Conservation (phyloP, 2,329 filamentous ascomycete genomes). For the Pseudogymnoascus sp. region DNA sequence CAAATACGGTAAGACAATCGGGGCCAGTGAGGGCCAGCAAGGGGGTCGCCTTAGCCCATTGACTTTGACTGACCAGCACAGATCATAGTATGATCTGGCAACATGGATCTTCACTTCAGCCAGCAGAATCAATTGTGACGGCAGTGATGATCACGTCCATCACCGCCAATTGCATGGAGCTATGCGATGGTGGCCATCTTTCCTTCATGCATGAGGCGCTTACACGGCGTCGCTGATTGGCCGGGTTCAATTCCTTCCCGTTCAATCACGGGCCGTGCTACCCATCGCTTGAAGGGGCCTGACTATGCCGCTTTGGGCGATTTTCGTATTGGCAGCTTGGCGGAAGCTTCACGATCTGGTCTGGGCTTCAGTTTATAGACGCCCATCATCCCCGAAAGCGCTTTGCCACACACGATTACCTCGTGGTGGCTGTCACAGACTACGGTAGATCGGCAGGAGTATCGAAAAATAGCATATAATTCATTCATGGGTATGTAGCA, state of each 20-base stretch:
- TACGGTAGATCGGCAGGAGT: background rate
- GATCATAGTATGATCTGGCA: slow-evolving; percentile 2
- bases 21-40: background rate
- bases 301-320: background rate
- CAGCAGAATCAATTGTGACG: background rate
- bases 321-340: background rate
- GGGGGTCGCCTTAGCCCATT: background rate
- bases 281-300: background rate
- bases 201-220: background rate
- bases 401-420: background rate
- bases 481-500: slow-evolving; percentile 8
- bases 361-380: background rate
- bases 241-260: background rate
- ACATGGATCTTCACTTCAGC: background rate
- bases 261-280: slow-evolving; percentile 4
- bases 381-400: slow-evolving; percentile 6
- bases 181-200: background rate
- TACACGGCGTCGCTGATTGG: slow-evolving; percentile 1
- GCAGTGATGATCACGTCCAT: background rate
- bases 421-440: slow-evolving; percentile 1
- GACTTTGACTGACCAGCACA: slow-evolving; percentile 5
- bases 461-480: slow-evolving; percentile 4
- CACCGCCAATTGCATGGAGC: slow-evolving; percentile 1
- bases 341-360: slow-evolving; percentile 1
- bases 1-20: background rate